Percentiles rank a stretch among this genome's conserved stretches.
phyloP scores from a whole-genome alignment of 2,329 filamentous ascomycete genomes.

The Emmonsiellopsis sp. region DNA sequence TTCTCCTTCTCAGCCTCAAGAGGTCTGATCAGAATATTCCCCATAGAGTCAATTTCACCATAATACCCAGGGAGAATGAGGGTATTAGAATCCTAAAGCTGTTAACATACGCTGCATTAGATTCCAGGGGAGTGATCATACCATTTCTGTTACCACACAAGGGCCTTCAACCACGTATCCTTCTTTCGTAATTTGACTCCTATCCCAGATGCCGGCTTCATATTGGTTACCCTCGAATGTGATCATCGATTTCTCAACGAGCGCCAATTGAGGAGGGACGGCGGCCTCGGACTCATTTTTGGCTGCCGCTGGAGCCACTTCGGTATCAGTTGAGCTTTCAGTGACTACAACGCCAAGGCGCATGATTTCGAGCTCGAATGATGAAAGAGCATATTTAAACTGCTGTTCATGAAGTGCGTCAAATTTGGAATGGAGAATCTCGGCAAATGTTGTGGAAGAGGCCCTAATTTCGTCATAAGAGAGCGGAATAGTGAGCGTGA shows the following conservation, averaged over 20 bases:
- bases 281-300: not conserved
- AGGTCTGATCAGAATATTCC: constrained; percentile 38
- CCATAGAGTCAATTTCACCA: constrained; percentile 39
- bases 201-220: constrained; percentile 37
- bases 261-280: constrained; percentile 16
- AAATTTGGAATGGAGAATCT: constrained; percentile 30
- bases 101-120: not conserved
- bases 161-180: constrained; percentile 25
- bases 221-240: constrained; percentile 31
- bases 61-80: constrained; percentile 39
- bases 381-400: constrained; percentile 36
- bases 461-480: constrained; percentile 23
- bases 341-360: constrained; percentile 36
- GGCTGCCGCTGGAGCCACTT: constrained; percentile 20
- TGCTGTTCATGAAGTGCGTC: constrained; percentile 35
- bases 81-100: constrained; percentile 37
- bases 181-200: constrained; percentile 30
- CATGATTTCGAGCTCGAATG: constrained; percentile 40
- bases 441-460: constrained; percentile 20
- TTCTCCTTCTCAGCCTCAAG: constrained; percentile 15
- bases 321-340: constrained; percentile 34
- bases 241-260: constrained; percentile 31
- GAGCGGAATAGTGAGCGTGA: constrained; percentile 29
- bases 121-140: not conserved
- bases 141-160: constrained; percentile 32